phyloP scores from a whole-genome alignment of 2,329 filamentous ascomycete species.

The Calonectria pseudoreteaudii region DNA sequence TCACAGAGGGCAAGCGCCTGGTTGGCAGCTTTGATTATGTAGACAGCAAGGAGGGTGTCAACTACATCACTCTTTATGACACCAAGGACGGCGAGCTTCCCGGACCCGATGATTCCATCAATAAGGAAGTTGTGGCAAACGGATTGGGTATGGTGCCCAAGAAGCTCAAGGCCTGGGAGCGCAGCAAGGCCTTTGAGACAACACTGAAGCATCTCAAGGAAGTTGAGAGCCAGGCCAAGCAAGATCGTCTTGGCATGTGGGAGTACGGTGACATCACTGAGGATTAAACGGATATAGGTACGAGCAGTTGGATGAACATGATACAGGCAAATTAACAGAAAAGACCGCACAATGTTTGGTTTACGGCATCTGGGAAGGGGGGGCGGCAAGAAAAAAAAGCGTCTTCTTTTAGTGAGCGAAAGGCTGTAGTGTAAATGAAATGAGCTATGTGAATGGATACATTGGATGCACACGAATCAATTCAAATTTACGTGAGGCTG shows the following conservation, averaged over 20 bases:
- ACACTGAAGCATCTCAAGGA: constrained; percentile 79
- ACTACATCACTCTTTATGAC: constrained; percentile 91
- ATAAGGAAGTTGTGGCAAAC: constrained; percentile 85
- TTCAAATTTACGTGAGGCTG: neutral
- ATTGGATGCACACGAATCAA: neutral
- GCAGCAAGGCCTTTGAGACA: constrained; percentile 74
- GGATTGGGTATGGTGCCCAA: constrained; percentile 91
- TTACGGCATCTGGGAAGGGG: constrained; percentile 21
- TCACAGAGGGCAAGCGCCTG: constrained; percentile 80
- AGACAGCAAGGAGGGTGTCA: constrained; percentile 80
- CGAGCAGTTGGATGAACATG: constrained; percentile 13
- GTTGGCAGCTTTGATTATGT: constrained; percentile 93
- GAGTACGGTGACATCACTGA: constrained; percentile 98
- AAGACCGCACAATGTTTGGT: constrained; percentile 17
- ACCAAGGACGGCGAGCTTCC: constrained; percentile 68
- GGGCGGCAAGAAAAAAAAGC: constrained; percentile 25
- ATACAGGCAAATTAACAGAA: constrained; percentile 27
- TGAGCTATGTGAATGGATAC: constrained; percentile 9
- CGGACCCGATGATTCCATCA: constrained; percentile 82
- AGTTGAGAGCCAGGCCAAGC: constrained; percentile 83
- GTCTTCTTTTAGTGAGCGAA: constrained; percentile 19
- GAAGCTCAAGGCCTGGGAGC: constrained; percentile 94
- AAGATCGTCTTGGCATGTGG: constrained; percentile 88
- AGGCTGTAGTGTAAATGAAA: constrained; percentile 15
- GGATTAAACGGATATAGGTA: constrained; percentile 66